Base-by-base conservation (phyloP, 2,329 filamentous ascomycete genomes). In the Stagonosporopsis vannaccii region DNA sequence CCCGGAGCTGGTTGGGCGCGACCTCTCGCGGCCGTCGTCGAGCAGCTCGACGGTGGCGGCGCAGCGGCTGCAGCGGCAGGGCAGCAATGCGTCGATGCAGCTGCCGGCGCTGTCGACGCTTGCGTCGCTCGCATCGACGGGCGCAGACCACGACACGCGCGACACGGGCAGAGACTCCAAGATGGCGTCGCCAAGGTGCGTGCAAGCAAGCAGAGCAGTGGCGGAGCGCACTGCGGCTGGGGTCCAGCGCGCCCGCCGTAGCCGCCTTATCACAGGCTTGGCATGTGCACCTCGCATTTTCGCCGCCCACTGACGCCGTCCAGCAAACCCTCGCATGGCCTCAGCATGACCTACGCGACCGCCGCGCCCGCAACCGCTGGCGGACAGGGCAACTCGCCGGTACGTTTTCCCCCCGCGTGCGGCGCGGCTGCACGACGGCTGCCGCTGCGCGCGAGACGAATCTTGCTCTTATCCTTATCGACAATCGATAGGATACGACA, bases 301-400 rank as follows among this genome's bases (percentile, higher is more conserved):
- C 60, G 45, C 43, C 48, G n/a, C 41, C 51, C 58, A 55, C 67
- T 74, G 59, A 73, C 57, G 52, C 32, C 51, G 62, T 50, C 54
- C 59, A 66, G 72, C 62, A 76, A 69, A 71, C 68, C 70, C 61
- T 71, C 72, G 59, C 79, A 81, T 81, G 79, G 77, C 68, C 77
- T 79, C 75, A 83, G 77, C 74, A 84, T 86, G 80, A 85, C 81
- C 64, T 86, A 85, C 73, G 81, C 84, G 67, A 87, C 85, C 62
- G 85, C 85, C 62, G 87, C 87, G 41, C 86, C 87, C 43, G 85
- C 86, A 36, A 88, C 87, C 36, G 84, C 85, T 59, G 86, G 85
- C 62, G 87, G 87, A 49, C 85, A 87, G 72, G 84, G 83, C 61
- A 82, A 81, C 67, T 81, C 81, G 63, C 83, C 83, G 72, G 83